Evolutionary conservation across 73 alveolate genomes (phyloP), one percentile per base, ranked within the genome.

Genomic region (Stentor roeselii): DNA sequence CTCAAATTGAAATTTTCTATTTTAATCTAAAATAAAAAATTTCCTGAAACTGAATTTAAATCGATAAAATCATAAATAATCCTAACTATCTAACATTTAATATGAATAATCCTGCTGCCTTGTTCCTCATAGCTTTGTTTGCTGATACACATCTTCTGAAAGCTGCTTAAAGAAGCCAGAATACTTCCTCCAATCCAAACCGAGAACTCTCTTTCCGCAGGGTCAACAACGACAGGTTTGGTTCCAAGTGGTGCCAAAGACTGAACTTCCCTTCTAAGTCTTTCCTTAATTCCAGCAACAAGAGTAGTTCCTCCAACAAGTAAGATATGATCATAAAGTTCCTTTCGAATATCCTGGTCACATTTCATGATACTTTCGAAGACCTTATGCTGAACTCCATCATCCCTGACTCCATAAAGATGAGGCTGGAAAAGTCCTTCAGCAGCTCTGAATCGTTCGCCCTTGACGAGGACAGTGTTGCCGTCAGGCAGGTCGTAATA

Each of bases 171-270:
- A 75, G 98, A 91, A 31, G 98, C 84, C 39, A 96, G 90, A 89
- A 95, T 92, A 78, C 98, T 87, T 36, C 99, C 99, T 3, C 99
- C 99, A 42, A 96, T 95, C 98, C 99, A 96, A 83, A 92, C 98
- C 36, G 99, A 89, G 93, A 84, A 96, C 75, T 92, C 92, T 91
- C 99, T 94, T 89, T 95, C 98, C 27, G 98, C 98, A 32, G 93
- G 90, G 86, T 98, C 99, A 76, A 94, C 90, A 50, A 95, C 98
- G 77, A 86, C 87, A 59, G 94, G 96, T 61, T 86, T 92, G 84
- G 90, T 92, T 40, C 93, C 60, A 39, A 82, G 34, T 21, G 98
- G 98, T 80, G 97, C 98, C 36, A 94, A 88, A 75, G 92, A 85
- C 60, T 88, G 92, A 36, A 96, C 82, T 87, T 95, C 98, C 78